A percentile compares a stretch with the other conserved stretches of the same genome.
phyloP scores from a whole-genome alignment of 1,139 yeast genomes.

The Petasospora fabianii region DNA sequence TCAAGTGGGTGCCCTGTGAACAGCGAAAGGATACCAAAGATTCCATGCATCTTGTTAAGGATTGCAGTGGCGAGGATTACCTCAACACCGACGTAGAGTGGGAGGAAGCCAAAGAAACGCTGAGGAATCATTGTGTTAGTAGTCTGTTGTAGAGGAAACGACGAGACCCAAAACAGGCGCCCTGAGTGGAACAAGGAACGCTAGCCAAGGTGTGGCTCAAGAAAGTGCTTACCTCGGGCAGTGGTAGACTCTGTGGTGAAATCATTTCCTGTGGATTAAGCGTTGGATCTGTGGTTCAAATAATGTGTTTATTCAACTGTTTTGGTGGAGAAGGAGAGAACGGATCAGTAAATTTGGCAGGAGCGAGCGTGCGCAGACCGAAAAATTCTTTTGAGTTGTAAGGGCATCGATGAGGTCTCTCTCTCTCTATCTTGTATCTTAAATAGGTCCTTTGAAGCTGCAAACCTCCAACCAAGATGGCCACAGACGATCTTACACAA shows the following conservation, averaged over 20 bases:
- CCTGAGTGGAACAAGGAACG: neutral
- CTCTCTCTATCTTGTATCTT: no score
- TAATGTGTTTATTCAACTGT: neutral
- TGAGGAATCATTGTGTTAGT: slow-evolving; percentile 6
- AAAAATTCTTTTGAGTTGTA: slow-evolving; percentile 6
- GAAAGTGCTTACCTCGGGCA: slow-evolving; percentile 7
- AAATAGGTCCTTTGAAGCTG: no score
- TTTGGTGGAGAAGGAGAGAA: no score
- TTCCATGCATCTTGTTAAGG: slow-evolving; percentile 85
- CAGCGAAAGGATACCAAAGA: slow-evolving; percentile 80
- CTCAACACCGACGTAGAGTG: slow-evolving; percentile 87
- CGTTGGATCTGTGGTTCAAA: neutral
- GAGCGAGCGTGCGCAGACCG: no score
- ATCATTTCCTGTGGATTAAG: neutral
- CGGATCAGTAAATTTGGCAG: no score
- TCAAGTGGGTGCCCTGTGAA: slow-evolving; percentile 88
- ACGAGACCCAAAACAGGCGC: neutral
- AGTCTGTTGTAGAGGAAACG: neutral
- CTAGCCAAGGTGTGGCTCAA: neutral
- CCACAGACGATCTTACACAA: neutral
- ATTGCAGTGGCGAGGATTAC: slow-evolving; percentile 73
- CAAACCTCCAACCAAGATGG: slow-evolving; percentile 5
- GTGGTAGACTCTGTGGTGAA: slow-evolving; percentile 1
- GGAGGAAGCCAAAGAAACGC: slow-evolving; percentile 55
- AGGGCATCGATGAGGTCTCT: slow-evolving; percentile 10